These are phyloP conservation scores for Parachlorella kessleri DNA, from an alignment of 139 green algal genomes.

Conservation along the genomic window DNA sequence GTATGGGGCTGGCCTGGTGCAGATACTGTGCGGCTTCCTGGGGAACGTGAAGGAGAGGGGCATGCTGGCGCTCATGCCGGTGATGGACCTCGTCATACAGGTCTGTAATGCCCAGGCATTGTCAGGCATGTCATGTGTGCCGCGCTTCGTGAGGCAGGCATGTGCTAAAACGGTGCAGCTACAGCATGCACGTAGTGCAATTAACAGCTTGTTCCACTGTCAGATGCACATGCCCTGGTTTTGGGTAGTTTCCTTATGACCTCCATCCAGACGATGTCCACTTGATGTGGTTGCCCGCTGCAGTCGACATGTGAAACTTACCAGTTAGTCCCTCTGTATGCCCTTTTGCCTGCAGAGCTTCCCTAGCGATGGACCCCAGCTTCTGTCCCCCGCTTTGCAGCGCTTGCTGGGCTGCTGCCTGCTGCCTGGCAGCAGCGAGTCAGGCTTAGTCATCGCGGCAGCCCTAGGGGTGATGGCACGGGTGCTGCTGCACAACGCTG, in stretches of 20 bases:
- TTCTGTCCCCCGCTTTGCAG: conserved; percentile 52
- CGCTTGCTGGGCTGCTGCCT: conserved; percentile 55
- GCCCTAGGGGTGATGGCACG: conserved; percentile 66
- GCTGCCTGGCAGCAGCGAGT: conserved; percentile 47
- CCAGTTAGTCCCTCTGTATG: too few relatives aligned
- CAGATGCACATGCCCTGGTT: too few relatives aligned
- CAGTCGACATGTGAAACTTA: too few relatives aligned
- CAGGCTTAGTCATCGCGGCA: conserved; percentile 57
- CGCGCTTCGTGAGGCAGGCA: too few relatives aligned
- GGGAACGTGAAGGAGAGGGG: conserved; percentile 61
- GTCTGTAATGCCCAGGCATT: conserved; percentile 22
- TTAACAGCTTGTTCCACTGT: too few relatives aligned
- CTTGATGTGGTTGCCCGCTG: too few relatives aligned
- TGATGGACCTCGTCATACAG: conserved; percentile 58
- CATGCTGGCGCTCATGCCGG: conserved; percentile 64
- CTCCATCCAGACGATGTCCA: too few relatives aligned
- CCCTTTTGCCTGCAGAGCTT: conserved; percentile 43
- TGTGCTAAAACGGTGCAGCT: too few relatives aligned
- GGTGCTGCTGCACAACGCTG: conserved; percentile 63
- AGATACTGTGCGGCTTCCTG: conserved; percentile 53
- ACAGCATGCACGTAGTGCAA: too few relatives aligned
- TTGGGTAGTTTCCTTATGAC: too few relatives aligned
- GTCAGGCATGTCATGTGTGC: too few relatives aligned
- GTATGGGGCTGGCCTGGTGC: conserved; percentile 56
- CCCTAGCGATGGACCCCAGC: conserved; percentile 42